Conservation (phyloP, 345 rosid genomes). For the Sisymbrium irio region DNA sequence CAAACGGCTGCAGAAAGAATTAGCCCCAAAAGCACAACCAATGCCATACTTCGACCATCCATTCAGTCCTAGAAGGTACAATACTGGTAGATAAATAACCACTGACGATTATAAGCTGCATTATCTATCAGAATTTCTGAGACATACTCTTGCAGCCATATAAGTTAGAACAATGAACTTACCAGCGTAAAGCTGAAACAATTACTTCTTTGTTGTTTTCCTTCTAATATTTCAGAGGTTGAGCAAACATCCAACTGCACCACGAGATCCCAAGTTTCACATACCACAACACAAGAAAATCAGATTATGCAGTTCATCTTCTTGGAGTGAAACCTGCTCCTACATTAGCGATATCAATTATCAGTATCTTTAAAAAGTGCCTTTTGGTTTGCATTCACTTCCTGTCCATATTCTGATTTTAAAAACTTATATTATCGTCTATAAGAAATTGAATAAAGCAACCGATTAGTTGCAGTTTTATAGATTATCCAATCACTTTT, state of each 20-base stretch:
- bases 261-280: conserved; percentile 79
- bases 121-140: background rate
- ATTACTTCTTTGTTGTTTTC: background rate
- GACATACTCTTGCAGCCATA: background rate
- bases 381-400: background rate
- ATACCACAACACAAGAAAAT: conserved; percentile 82
- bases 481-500: background rate
- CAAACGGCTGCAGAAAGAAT: conserved; percentile 76
- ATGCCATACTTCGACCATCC: conserved; percentile 98
- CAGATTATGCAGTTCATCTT: conserved; percentile 52
- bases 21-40: conserved; percentile 91
- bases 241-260: conserved; percentile 70
- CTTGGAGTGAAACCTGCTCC: conserved; percentile 37
- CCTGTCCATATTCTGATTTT: too few species aligned
- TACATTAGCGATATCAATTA: conserved; percentile 31
- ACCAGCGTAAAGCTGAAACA: conserved; percentile 8
- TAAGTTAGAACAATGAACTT: background rate
- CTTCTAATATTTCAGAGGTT: conserved; percentile 47
- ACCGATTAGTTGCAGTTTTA: conserved; percentile 33
- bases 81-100: background rate
- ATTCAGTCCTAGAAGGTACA: conserved; percentile 84
- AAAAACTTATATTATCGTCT: conserved; percentile 3
- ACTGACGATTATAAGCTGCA: background rate
- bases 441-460: conserved; percentile 19
- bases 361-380: conserved; percentile 9